A percentile compares a stretch with the other conserved stretches of the same genome.
phyloP scores from a whole-genome alignment of 2,329 filamentous ascomycete species.

The Aureobasidium uvarum region DNA sequence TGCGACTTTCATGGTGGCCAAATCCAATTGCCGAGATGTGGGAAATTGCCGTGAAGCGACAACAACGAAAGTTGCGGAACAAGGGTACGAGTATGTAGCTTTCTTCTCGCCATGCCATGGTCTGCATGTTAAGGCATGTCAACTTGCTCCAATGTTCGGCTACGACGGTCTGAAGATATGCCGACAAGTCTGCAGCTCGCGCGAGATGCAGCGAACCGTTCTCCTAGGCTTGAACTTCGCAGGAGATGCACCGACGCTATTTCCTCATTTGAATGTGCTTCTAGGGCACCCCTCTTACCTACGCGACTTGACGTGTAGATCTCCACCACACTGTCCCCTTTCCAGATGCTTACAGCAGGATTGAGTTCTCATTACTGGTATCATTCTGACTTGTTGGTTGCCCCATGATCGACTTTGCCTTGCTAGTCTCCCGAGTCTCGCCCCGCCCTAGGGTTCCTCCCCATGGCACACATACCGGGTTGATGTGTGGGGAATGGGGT shows the following conservation, averaged over 20 bases:
- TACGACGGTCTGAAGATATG: neutral
- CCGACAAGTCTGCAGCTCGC: neutral
- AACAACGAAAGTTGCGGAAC: neutral
- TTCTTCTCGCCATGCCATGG: neutral
- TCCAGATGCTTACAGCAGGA: too few species aligned
- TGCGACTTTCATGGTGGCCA: slow-evolving; percentile 31
- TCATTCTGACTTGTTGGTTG: neutral
- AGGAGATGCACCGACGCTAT: slow-evolving; percentile 16
- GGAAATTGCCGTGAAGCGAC: neutral
- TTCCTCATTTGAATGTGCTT: neutral
- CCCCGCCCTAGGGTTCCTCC: neutral
- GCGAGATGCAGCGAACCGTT: slow-evolving; percentile 4
- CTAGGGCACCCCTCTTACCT: neutral
- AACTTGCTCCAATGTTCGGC: neutral
- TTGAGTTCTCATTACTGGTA: neutral
- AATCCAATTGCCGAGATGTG: neutral
- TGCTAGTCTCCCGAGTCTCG: neutral
- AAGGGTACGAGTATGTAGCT: neutral
- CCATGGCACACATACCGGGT: neutral
- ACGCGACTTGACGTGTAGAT: neutral
- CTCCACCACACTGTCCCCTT: too few species aligned
- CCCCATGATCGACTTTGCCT: neutral
- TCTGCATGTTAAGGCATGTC: neutral
- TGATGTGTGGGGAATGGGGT: neutral
- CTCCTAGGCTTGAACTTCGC: neutral